Percentiles rank a stretch among this genome's conserved stretches.
These are phyloP conservation scores for Paradendryphiella salina DNA, from an alignment of 2,329 filamentous ascomycete species.

Conservation along the genomic window DNA sequence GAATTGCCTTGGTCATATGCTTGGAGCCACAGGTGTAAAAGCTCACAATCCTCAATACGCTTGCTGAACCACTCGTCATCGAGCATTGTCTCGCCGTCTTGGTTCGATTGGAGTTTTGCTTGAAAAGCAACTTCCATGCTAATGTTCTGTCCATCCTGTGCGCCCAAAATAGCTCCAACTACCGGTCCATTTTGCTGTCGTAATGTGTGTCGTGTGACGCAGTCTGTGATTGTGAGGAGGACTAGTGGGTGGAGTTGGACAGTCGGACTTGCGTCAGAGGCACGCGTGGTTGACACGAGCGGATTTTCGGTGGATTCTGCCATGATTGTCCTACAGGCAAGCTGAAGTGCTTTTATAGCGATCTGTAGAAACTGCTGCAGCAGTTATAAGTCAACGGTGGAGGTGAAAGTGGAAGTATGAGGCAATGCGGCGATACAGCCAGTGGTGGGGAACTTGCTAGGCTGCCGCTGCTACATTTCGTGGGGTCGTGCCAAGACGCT, in stretches of 20 bases:
- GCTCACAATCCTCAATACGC: constrained; percentile 82
- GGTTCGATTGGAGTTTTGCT: constrained; percentile 58
- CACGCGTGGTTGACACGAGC: constrained; percentile 50
- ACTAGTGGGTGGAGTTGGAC: constrained; percentile 90
- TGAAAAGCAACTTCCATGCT: constrained; percentile 94
- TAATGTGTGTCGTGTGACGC: constrained; percentile 87
- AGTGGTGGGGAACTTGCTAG: constrained; percentile 19
- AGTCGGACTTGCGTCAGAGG: constrained; percentile 73
- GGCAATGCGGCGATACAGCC: constrained; percentile 9
- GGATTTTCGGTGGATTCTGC: constrained; percentile 45
- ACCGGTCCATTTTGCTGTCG: constrained; percentile 75
- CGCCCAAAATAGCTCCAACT: constrained; percentile 84
- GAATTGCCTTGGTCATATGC: background rate
- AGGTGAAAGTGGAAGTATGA: background rate
- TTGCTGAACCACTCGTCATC: constrained; percentile 73
- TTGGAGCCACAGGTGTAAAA: background rate
- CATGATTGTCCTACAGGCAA: constrained; percentile 34
- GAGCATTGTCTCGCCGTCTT: constrained; percentile 63
- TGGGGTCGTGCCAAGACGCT: constrained; percentile 15
- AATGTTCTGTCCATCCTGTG: constrained; percentile 86
- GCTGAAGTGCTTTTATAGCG: background rate
- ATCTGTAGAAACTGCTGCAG: background rate
- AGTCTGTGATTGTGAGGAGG: constrained; percentile 94
- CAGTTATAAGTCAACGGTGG: background rate
- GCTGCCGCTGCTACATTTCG: constrained; percentile 16